Conservation (phyloP, 805 yeast species). For the Hanseniaspora meyeri region DNA sequence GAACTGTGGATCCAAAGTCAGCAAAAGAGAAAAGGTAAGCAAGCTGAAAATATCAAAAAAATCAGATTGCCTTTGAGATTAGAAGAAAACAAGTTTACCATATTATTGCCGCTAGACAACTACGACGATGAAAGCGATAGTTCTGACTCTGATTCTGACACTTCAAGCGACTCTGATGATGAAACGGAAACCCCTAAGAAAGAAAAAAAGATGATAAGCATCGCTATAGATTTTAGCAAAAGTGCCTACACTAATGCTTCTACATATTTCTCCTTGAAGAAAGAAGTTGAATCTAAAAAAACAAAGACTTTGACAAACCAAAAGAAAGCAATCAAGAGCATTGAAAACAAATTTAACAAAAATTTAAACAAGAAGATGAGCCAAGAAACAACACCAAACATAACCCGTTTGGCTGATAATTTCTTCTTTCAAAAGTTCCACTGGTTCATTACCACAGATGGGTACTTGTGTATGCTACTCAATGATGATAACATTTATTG, state of each 20-base stretch:
- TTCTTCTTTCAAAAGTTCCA: constrained; percentile 88
- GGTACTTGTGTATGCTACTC: constrained; percentile 61
- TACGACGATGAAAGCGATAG: constrained; percentile 28
- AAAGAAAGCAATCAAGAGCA: constrained; percentile 63
- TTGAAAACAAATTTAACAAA: constrained; percentile 61
- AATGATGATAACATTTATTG: constrained; percentile 78
- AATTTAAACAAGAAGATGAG: constrained; percentile 51
- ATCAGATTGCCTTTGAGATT: constrained; percentile 61
- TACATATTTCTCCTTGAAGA: constrained; percentile 63
- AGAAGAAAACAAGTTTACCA: constrained; percentile 50
- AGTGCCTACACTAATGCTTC: constrained; percentile 87
- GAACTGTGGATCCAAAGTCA: constrained; percentile 63
- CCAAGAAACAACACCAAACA: constrained; percentile 42
- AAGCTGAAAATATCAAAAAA: constrained; percentile 38
- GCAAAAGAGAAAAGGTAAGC: constrained; percentile 44
- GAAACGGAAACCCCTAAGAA: constrained; percentile 14
- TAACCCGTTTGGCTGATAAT: constrained; percentile 53
- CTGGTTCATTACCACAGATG: constrained; percentile 91
- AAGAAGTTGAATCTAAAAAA: constrained; percentile 64
- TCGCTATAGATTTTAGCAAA: constrained; percentile 52
- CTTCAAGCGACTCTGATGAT: constrained; percentile 15
- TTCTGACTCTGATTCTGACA: constrained; percentile 21
- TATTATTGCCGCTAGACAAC: constrained; percentile 40
- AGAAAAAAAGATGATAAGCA: constrained; percentile 28
- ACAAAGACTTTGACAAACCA: constrained; percentile 69